Evolutionary conservation across 257 asterid species (phyloP).

Genomic region (Galeopsis tetrahit): DNA sequence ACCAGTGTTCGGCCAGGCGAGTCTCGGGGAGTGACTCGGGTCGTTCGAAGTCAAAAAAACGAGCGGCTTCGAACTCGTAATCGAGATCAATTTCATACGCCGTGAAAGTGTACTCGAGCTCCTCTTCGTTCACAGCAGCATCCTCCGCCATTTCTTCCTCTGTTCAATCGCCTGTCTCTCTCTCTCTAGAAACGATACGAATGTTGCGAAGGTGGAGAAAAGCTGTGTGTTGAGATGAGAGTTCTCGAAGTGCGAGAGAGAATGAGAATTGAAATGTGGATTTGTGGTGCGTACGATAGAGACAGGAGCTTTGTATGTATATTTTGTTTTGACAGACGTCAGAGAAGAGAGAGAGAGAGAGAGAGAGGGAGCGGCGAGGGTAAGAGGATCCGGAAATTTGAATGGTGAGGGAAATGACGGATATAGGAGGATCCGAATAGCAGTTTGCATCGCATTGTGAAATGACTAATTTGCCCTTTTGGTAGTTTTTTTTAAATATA

Average conservation of each 20-base stretch:
- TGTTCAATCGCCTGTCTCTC: conserved; percentile 34
- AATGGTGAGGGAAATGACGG: conserved; percentile 47
- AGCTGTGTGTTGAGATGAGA: conserved; percentile 21
- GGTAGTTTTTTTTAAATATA: neutral
- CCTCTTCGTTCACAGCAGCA: conserved; percentile 39
- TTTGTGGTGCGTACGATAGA: conserved; percentile 47
- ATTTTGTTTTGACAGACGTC: conserved; percentile 35
- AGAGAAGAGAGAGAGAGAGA: conserved; percentile 28
- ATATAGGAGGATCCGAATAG: conserved; percentile 44
- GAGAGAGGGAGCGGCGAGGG: conserved; percentile 40
- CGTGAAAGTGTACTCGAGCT: conserved; percentile 60
- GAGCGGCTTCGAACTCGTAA: conserved; percentile 90
- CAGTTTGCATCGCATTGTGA: conserved; percentile 10
- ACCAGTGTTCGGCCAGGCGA: conserved; percentile 77
- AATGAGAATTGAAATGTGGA: conserved; percentile 42
- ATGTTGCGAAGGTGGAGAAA: conserved; percentile 22
- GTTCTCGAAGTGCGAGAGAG: conserved; percentile 39
- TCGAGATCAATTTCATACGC: conserved; percentile 86
- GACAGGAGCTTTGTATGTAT: conserved; percentile 45
- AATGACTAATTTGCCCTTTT: conserved; percentile 24
- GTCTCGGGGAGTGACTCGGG: conserved; percentile 65
- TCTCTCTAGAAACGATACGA: conserved; percentile 14
- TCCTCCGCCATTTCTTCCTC: conserved; percentile 74
- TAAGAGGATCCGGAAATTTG: conserved; percentile 59
- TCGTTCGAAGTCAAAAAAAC: conserved; percentile 70